Evolutionary conservation across 805 yeast genomes (phyloP).

Genomic region (Tetrapisispora nanseiensis): DNA sequence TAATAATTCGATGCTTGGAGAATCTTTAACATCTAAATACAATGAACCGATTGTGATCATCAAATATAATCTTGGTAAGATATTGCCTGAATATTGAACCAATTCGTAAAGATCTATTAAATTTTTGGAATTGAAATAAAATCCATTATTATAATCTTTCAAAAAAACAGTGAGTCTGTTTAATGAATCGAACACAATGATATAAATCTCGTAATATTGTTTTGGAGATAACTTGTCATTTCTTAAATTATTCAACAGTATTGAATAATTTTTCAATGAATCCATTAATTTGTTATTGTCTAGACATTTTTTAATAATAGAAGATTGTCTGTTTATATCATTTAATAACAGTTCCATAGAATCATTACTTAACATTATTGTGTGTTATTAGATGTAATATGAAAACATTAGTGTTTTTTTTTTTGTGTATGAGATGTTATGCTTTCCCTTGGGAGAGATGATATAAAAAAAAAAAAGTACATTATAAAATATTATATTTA

Average conservation of each 20-base stretch:
- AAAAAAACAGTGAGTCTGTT: slow-evolving; percentile 55
- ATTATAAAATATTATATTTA: no score
- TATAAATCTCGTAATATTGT: slow-evolving; percentile 85
- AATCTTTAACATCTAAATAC: slow-evolving; percentile 64
- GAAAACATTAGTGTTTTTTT: no score
- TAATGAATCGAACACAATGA: slow-evolving; percentile 71
- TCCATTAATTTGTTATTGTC: slow-evolving; percentile 65
- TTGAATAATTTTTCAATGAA: slow-evolving; percentile 79
- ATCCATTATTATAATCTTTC: slow-evolving; percentile 42
- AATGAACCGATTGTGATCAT: slow-evolving; percentile 92
- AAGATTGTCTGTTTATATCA: slow-evolving; percentile 54
- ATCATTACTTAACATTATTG: neutral
- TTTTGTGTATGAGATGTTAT: no score
- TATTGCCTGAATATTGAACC: slow-evolving; percentile 89
- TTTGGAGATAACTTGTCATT: slow-evolving; percentile 70
- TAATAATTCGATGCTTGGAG: slow-evolving; percentile 76
- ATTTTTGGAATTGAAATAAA: slow-evolving; percentile 11
- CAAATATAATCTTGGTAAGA: slow-evolving; percentile 79
- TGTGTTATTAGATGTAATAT: neutral
- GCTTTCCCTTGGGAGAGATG: no score
- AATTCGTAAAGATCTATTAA: slow-evolving; percentile 83
- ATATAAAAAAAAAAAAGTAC: no score
- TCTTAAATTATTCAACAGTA: slow-evolving; percentile 69
- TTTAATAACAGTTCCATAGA: neutral
- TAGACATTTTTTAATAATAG: slow-evolving; percentile 64